These are phyloP conservation scores for Monocercomonoides exilis DNA, from an alignment of 78 protist genomes.

Conservation along the genomic window DNA sequence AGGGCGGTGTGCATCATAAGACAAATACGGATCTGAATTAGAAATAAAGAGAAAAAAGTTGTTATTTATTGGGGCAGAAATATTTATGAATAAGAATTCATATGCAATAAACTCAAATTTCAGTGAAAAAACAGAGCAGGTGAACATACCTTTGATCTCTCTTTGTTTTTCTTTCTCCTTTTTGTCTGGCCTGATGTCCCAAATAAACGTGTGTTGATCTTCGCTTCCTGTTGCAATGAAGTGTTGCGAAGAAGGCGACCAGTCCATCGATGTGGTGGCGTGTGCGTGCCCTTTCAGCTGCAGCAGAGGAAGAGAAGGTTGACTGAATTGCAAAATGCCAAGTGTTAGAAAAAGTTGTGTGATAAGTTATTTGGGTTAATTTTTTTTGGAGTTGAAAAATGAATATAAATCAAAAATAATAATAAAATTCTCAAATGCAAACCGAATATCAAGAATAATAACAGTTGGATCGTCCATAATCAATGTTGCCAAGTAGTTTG, in stretches of 20 bases:
- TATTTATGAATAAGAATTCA: too few species aligned
- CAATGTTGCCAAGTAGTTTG: conserved; percentile 80
- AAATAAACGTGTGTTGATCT: conserved; percentile 82
- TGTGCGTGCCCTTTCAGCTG: conserved; percentile 48
- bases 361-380: neutral
- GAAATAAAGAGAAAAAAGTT: too few species aligned
- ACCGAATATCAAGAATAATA: conserved; percentile 69
- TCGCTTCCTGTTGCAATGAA: conserved; percentile 78
- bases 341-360: neutral
- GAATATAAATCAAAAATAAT: neutral
- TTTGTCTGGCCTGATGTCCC: conserved; percentile 83
- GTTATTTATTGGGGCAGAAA: too few species aligned
- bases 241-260: conserved; percentile 92
- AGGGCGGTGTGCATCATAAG: conserved; percentile 54
- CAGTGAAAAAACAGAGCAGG: too few species aligned
- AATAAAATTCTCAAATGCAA: neutral
- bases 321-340: conserved; percentile 16
- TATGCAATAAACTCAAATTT: too few species aligned
- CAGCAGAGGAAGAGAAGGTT: conserved; percentile 83
- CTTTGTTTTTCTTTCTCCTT: conserved; percentile 63
- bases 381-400: neutral
- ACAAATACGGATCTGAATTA: conserved; percentile 66
- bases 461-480: conserved; percentile 60
- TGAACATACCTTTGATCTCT: too few species aligned
- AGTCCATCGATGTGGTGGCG: conserved; percentile 69